These are phyloP conservation scores for Tricholoma hemisulphureum DNA, from an alignment of 768 basidiomycete genomes.

Conservation along the genomic window DNA sequence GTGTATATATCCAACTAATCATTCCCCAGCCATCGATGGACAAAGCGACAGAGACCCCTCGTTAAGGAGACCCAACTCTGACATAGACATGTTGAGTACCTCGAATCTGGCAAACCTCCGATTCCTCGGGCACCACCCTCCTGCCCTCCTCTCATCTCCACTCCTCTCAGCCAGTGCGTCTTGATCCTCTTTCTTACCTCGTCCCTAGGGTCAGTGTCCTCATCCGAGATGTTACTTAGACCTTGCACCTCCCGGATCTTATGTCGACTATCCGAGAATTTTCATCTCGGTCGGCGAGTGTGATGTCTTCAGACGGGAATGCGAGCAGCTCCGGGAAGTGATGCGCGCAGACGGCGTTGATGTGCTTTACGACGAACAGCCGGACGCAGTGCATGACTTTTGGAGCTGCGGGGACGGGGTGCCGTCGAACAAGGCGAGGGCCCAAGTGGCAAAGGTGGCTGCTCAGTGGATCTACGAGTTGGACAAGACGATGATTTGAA, in stretches of 20 bases:
- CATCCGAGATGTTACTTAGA: not conserved
- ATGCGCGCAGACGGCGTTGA: conserved; percentile 21
- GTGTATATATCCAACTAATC: no score
- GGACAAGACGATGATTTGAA: no score
- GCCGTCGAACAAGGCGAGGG: no score
- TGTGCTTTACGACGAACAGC: conserved; percentile 19
- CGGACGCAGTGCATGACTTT: conserved; percentile 23
- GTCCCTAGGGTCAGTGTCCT: not conserved
- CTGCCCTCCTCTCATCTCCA: conserved; percentile 12
- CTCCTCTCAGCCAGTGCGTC: conserved; percentile 17
- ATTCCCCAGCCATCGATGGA: conserved; percentile 9
- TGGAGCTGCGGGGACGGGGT: not conserved
- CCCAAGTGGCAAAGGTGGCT: no score
- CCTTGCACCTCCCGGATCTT: conserved; percentile 16
- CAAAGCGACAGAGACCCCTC: conserved; percentile 8
- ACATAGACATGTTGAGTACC: conserved; percentile 15
- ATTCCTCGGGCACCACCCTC: conserved; percentile 18
- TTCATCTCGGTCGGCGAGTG: conserved; percentile 22
- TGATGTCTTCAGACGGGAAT: conserved; percentile 19
- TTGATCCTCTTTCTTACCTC: not conserved
- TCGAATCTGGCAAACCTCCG: conserved; percentile 15
- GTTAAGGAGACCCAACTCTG: conserved; percentile 12
- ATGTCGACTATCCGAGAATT: conserved; percentile 16
- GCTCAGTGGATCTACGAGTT: no score
- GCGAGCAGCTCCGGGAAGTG: conserved; percentile 13